Conservation (phyloP, 345 rosid genomes). For the Camelina sativa region DNA sequence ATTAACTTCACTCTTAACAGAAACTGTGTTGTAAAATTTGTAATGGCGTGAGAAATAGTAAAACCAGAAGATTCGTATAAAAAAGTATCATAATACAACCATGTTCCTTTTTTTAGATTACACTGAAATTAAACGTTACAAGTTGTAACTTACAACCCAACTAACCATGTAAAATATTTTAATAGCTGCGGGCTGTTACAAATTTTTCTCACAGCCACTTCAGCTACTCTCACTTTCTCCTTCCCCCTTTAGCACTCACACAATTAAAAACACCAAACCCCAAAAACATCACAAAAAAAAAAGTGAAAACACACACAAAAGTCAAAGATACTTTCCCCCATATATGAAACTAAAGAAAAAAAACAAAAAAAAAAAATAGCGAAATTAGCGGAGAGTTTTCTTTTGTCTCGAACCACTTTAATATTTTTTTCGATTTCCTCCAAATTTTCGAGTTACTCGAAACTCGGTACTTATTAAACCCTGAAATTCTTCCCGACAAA, state of each 20-base stretch:
- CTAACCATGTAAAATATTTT: constrained; percentile 36
- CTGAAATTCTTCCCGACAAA: constrained; percentile 81
- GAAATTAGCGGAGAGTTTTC: constrained; percentile 46
- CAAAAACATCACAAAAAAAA: background rate
- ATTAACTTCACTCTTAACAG: background rate
- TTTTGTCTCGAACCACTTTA: constrained; percentile 41
- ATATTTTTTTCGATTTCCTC: constrained; percentile 8
- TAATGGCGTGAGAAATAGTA: background rate
- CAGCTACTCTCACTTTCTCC: constrained; percentile 34
- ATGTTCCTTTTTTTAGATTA: constrained; percentile 32
- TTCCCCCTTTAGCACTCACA: constrained; percentile 35
- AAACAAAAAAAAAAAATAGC: constrained; percentile 25
- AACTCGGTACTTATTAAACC: constrained; percentile 43
- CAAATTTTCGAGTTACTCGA: constrained; percentile 35
- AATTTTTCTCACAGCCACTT: constrained; percentile 46
- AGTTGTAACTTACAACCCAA: constrained; percentile 23
- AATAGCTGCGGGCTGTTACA: constrained; percentile 49
- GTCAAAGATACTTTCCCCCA: constrained; percentile 43
- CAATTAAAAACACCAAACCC: constrained; percentile 36
- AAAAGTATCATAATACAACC: constrained; percentile 24
- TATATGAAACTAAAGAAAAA: constrained; percentile 16
- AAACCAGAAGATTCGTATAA: constrained; percentile 3
- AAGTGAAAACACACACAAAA: constrained; percentile 36
- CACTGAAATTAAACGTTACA: constrained; percentile 36
- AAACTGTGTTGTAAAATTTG: constrained; percentile 25